Percentiles rank a stretch among this genome's conserved stretches.
These are phyloP conservation scores for Pleurotus djamor DNA, from an alignment of 768 basidiomycete species.

Conservation along the genomic window DNA sequence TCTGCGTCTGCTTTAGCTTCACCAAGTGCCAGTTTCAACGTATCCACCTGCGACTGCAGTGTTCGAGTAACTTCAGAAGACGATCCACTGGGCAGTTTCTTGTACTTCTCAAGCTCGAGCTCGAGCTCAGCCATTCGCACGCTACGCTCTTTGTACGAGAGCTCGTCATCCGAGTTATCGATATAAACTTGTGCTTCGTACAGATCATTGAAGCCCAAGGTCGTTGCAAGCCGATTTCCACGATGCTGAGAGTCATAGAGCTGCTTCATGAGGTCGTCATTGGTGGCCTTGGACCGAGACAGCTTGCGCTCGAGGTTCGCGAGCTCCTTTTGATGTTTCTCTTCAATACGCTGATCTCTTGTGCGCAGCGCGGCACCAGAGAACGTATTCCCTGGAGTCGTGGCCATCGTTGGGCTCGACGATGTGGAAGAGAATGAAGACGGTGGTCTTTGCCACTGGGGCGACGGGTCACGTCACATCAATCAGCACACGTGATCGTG, in stretches of 20 bases:
- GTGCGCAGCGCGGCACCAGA: conserved; percentile 29
- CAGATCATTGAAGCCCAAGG: conserved; percentile 41
- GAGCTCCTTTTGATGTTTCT: conserved; percentile 30
- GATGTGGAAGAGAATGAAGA: background rate
- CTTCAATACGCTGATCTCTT: conserved; percentile 33
- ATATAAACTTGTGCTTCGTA: conserved; percentile 40
- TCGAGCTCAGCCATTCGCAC: conserved; percentile 16
- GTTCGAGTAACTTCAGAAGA: conserved; percentile 15
- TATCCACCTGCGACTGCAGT: conserved; percentile 25
- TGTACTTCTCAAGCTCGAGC: background rate
- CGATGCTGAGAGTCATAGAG: conserved; percentile 35
- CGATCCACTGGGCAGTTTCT: background rate
- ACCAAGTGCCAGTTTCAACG: conserved; percentile 16
- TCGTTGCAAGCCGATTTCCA: conserved; percentile 32
- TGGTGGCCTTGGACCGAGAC: conserved; percentile 26
- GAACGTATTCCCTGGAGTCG: conserved; percentile 13
- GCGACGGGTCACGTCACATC: too few species aligned
- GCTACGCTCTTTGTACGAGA: conserved; percentile 31
- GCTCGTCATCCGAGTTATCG: conserved; percentile 29
- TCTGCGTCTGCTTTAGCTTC: conserved; percentile 22
- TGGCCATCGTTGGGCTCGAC: background rate
- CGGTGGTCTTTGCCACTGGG: background rate
- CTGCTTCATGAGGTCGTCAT: conserved; percentile 33
- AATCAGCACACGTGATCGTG: too few species aligned
- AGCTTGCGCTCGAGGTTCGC: conserved; percentile 24